Evolutionary conservation across 495 filamentous ascomycete genomes (phyloP).

Genomic region (Penicillium bovifimosum): DNA sequence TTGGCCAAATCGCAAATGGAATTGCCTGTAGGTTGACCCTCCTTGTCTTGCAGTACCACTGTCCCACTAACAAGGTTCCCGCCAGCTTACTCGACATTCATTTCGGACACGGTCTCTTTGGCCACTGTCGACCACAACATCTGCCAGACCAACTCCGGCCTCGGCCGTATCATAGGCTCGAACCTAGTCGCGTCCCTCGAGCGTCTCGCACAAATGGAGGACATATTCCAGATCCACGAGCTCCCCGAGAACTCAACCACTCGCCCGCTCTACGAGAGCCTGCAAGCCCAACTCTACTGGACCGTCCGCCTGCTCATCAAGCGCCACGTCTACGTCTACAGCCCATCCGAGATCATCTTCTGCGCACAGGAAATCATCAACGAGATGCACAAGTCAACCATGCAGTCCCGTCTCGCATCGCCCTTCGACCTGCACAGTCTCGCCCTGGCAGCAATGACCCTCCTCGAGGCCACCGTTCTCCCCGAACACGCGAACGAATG

Average conservation of each 20-base stretch:
- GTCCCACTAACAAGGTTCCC: constrained; percentile 23
- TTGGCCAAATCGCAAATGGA: constrained; percentile 59
- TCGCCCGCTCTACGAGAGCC: constrained; percentile 33
- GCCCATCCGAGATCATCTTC: constrained; percentile 56
- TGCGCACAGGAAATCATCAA: constrained; percentile 55
- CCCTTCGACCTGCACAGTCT: constrained; percentile 72
- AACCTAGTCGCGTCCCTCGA: constrained; percentile 38
- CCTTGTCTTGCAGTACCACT: constrained; percentile 31
- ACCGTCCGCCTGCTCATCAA: constrained; percentile 61
- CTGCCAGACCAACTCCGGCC: constrained; percentile 38
- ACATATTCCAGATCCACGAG: constrained; percentile 32
- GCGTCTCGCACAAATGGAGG: constrained; percentile 35
- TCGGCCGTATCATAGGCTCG: constrained; percentile 36
- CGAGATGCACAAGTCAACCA: constrained; percentile 50
- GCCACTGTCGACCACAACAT: constrained; percentile 34
- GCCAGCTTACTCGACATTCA: constrained; percentile 43
- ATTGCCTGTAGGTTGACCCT: constrained; percentile 62
- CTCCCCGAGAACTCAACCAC: constrained; percentile 25
- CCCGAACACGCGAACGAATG: constrained; percentile 39
- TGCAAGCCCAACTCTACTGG: constrained; percentile 69
- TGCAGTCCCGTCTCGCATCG: constrained; percentile 32
- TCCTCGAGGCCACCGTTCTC: constrained; percentile 58
- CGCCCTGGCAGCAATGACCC: constrained; percentile 59
- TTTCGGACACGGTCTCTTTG: constrained; percentile 36
- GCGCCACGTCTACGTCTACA: constrained; percentile 49